Evolutionary conservation across 441 rosid species (phyloP), one percentile per base, ranked within the genome.

Genomic region (Gossypium schwendimanii): DNA sequence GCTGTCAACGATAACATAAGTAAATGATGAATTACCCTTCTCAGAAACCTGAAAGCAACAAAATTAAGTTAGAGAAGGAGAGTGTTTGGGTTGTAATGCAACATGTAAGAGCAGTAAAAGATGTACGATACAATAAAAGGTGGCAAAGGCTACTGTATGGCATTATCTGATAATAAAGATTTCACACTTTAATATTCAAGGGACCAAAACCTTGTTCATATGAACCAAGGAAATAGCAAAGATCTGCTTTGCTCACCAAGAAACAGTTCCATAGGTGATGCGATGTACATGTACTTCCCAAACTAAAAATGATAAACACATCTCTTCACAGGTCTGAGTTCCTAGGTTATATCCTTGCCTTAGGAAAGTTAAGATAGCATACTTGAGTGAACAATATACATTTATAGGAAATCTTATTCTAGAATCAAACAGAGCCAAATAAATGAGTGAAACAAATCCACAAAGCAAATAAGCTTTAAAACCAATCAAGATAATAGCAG

Each of bases 21-120:
- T 88, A 73, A 90, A 94, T 55, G 96, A 94, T 39, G 98, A 94
- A 80, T 82, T 90, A 59, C 97, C 98, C 57, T 80, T 91, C 82
- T 91, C 64, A 62, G 98, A 84, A 58, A 80, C 91, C 98, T 90
- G 87, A 63, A 78, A 72, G 44, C 9, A 18, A 47, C 49, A 71
- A 0, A 60, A n/a, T 71, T 41, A 45, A 60, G 49, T 60, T 10
- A 69, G 49, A 44, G 28, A 65, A 28, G 33, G 70, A 53, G 33
- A 15, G 52, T 41, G 41, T 71, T 47, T 57, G 59, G 66, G 15
- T n/a, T 20, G 21, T 59, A 4, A 23, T 24, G 57, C 31, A 11
- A 52, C 45, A 62, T 33, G 24, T 58, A 58, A 57, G 3, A 21
- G 26, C 31, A 21, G 39, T 17, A 58, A 64, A 64, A 15, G 7